Evolutionary conservation across 2,329 filamentous ascomycete species (phyloP).

Genomic region (Pseudogymnoascus sp.): DNA sequence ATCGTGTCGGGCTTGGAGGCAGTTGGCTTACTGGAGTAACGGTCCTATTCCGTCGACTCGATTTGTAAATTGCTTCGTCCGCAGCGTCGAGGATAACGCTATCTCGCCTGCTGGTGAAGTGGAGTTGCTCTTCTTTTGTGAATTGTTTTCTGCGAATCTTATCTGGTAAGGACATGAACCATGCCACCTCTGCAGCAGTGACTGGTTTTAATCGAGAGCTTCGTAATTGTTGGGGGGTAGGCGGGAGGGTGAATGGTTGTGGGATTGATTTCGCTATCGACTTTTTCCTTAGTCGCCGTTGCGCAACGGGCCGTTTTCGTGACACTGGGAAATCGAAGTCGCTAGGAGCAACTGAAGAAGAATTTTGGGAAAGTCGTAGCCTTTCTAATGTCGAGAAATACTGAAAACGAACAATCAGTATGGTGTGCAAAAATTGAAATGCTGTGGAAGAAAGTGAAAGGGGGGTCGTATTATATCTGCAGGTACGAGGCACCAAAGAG

Average conservation of each 20-base stretch:
- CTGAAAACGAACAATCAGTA: constrained; percentile 32
- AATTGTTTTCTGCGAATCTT: constrained; percentile 66
- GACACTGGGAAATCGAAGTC: constrained; percentile 17
- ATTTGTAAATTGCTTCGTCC: constrained; percentile 48
- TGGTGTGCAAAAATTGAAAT: constrained; percentile 45
- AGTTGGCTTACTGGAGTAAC: constrained; percentile 25
- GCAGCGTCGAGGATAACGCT: constrained; percentile 48
- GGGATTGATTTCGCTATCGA: not conserved
- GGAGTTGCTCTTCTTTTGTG: constrained; percentile 60
- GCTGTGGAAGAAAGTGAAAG: constrained; percentile 37
- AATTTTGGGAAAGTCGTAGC: constrained; percentile 53
- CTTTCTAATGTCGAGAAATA: constrained; percentile 69
- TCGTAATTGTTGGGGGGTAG: constrained; percentile 18
- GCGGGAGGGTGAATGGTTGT: not conserved
- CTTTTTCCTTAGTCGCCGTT: constrained; percentile 14
- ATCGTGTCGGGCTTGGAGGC: constrained; percentile 24
- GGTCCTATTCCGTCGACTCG: constrained; percentile 32
- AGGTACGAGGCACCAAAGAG: constrained; percentile 6
- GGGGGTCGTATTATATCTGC: constrained; percentile 6
- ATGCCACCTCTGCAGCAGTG: constrained; percentile 52
- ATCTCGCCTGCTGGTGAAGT: constrained; percentile 47
- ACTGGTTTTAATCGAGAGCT: constrained; percentile 27
- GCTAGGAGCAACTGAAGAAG: constrained; percentile 28
- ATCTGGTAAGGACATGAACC: constrained; percentile 62
- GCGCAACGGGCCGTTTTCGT: constrained; percentile 17